Evolutionary conservation across 352 stramenopile genomes (phyloP).

Genomic region (Pythium folliculosum): DNA sequence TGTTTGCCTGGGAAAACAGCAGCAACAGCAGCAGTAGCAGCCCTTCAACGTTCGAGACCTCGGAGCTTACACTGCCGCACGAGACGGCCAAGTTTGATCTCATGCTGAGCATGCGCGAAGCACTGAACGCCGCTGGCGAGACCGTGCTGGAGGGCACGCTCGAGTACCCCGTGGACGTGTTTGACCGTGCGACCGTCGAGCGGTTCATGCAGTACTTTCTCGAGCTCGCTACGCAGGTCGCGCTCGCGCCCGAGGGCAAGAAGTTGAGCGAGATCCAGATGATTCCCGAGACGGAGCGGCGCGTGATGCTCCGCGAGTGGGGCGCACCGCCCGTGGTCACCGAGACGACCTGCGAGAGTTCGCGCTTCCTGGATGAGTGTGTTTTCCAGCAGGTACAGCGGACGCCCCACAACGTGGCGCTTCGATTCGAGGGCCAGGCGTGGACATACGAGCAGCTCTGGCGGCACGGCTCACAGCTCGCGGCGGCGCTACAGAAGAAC

Average conservation of each 20-base stretch:
- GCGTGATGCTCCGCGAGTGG: constrained; percentile 35
- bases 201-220: constrained; percentile 47
- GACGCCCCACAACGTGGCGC: constrained; percentile 32
- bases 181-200: constrained; percentile 38
- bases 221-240: constrained; percentile 38
- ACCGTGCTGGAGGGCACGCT: constrained; percentile 49
- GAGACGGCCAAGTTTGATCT: constrained; percentile 60
- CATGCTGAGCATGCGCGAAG: constrained; percentile 57
- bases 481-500: constrained; percentile 14
- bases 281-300: constrained; percentile 33
- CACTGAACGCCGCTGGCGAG: neutral
- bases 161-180: constrained; percentile 41
- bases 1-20: constrained; percentile 54
- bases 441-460: constrained; percentile 53
- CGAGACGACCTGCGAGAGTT: neutral
- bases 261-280: constrained; percentile 38
- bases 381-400: constrained; percentile 35
- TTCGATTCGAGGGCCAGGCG: constrained; percentile 39
- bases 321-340: constrained; percentile 16
- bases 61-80: constrained; percentile 37
- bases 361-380: constrained; percentile 40
- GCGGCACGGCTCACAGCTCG: constrained; percentile 32
- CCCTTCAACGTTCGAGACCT: neutral
- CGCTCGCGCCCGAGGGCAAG: constrained; percentile 6
- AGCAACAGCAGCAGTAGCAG: neutral